Evolutionary conservation across 208 protist species (phyloP), one percentile per base, ranked within the genome.

Genomic region (Acanthamoeba lugdunensis): DNA sequence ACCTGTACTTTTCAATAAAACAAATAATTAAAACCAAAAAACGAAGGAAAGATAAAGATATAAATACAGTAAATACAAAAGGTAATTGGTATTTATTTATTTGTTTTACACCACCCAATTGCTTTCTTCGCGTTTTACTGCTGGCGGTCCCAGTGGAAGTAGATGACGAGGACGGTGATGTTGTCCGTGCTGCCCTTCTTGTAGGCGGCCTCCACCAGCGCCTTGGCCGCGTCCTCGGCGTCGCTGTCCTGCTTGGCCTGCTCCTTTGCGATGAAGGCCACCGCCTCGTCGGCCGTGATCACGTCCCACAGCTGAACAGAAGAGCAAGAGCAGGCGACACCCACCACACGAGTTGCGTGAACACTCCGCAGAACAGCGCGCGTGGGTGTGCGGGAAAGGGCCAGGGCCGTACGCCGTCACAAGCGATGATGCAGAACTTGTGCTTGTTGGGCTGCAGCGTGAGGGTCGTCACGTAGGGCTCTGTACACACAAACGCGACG

Each of bases 131-230:
- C 0, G 2, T 50, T 50, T 50, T 50, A 50, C 48, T 50, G 48
- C 18, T 58, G 16, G 54, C 54, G 14, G 54, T 87, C 54, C 84
- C 84, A 90, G 9, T 73, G 33, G 45, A 90, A 90, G 50, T 71
- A 45, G 45, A 90, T 50, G 41, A 90, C 58, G 21, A 71, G 58
- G 11, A 50, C 84, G 45, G 84, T 90, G 61, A 90, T 90, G 84
- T 90, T 90, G 41, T 90, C 84, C 14, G 33, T 90, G 58, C 56
- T 73, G 28, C 84, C 84, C 58, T 90, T 90, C 61, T 90, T 41
- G 84, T 90, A 90, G 28, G 84, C 84, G 13, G n/a, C 41, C 23
- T 63, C 84, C 61, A 90, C 84, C 21, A 90, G 84, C 41, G 50
- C 84, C 41, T 90, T 90, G 84, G 84, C 84, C 30, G 58, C 45